Evolutionary conservation across 2,329 filamentous ascomycete genomes (phyloP), one percentile per base, ranked within the genome.

Genomic region (Cadophora sp.): DNA sequence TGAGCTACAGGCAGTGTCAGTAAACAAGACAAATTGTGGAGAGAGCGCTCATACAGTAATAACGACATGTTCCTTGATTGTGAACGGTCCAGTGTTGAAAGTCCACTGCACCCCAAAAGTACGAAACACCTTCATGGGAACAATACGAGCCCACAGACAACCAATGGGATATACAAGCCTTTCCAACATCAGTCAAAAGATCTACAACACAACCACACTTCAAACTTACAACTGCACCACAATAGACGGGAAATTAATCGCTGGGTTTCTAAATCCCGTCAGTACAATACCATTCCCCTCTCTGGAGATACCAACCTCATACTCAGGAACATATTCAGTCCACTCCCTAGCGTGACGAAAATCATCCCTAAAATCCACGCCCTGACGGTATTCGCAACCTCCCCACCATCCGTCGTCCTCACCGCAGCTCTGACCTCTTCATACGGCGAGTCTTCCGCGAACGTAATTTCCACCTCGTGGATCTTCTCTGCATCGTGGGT

Each of bases 21-120:
- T 39, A 27, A 7, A 16, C 4, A 5, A 39, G 11, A 39, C 6
- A 11, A n/a, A 5, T 20, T 8, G 22, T 18, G 3, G 36, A 27
- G 30, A 33, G 24, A 2, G 4, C 2, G 4, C 13, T 56, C 56
- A 62, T 66, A 89, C 85, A n/a, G 87, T 85, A 64, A 91, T 89
- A 66, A 91, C 84, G 53, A 86, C 79, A 75, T 91, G 89, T 74
- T 91, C 89, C 77, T 91, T 91, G 75, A 89, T 83, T 72, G 89
- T 91, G 78, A 91, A 91, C 0, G 88, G 88, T 0, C 88, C 87
- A 0, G 89, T 87, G 65, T 90, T 91, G 30, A 90, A 78, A 30
- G 81, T 83, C 82, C 84, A 88, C 30, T 73, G 78, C 4, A 82
- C 61, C 16, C 87, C 87, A 69, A 88, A 84, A 1, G 82, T 83